Evolutionary conservation across 129 eudicot genomes (phyloP), one percentile per base, ranked within the genome.

Genomic region (Artemisia annua): DNA sequence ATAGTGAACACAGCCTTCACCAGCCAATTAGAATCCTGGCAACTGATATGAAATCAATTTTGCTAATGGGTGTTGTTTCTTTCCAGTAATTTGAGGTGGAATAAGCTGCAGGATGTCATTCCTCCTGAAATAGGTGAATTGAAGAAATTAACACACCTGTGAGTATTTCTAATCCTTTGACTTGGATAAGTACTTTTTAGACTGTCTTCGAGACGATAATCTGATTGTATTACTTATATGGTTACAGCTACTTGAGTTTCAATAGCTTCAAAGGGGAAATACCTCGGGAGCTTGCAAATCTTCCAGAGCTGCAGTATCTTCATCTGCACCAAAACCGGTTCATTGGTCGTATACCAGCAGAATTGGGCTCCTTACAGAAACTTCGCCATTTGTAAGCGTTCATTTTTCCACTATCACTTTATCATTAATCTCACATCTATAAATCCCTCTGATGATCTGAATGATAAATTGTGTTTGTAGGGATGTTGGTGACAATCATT

Each of bases 71-170:
- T 48, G 5, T 72, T 79, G 71, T 48, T 80, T 70, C 43, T 73
- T 63, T 67, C 16, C 83, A 90, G 97, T 75, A 95, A 95, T 83
- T 54, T 95, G 83, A 88, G 99, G 84, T 95, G 99, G 97, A 95
- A 95, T 74, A 95, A 95, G 84, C 79, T 90, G 76, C 99, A 95
- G 80, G 99, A 95, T 82, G 85, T 77, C 80, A 91, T 90, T 81
- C 99, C 99, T 70, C 88, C 94, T 77, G 99, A 90, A 85, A 87
- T 94, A 39, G 97, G 99, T 62, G 99, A 94, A 86, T 83, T 94
- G 70, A 94, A 90, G 85, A 88, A 87, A 74, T 82, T 94, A 71
- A 90, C 96, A 12, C 97, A 94, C 69, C 93, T 94, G 99, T 88
- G 80, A 83, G 99, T 81, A 71, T 56, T 66, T 53, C 74, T 74